These are phyloP conservation scores for Russula olivacea DNA, from an alignment of 768 basidiomycete species.

Conservation along the genomic window DNA sequence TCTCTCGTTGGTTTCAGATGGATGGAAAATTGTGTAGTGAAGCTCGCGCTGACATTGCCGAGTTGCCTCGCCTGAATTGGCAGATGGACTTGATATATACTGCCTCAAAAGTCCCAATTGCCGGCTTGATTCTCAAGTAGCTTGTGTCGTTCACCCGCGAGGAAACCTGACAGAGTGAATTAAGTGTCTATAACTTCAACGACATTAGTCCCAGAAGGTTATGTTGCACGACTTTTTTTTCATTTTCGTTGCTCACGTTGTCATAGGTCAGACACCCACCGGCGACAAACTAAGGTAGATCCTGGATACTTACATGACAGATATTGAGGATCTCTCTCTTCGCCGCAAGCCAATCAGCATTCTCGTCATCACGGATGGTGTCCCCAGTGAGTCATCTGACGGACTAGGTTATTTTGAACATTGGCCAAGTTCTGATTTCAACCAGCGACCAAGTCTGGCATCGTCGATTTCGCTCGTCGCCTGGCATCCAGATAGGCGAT, in stretches of 20 bases:
- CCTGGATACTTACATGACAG: constrained; percentile 35
- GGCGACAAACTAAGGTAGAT: constrained; percentile 37
- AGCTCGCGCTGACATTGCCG: constrained; percentile 37
- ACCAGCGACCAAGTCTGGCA: constrained; percentile 25
- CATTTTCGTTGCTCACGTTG: constrained; percentile 17
- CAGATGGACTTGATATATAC: constrained; percentile 36
- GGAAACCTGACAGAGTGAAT: constrained; percentile 15
- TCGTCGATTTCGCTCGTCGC: constrained; percentile 24
- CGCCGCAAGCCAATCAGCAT: constrained; percentile 34
- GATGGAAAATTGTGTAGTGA: constrained; percentile 37
- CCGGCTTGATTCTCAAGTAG: constrained; percentile 24
- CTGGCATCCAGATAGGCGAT: constrained; percentile 38
- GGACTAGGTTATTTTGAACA: background rate
- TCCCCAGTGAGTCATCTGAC: constrained; percentile 33
- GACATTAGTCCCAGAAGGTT: constrained; percentile 15
- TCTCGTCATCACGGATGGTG: constrained; percentile 38
- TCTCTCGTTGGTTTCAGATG: constrained; percentile 31
- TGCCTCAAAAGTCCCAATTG: constrained; percentile 36
- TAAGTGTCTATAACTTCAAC: constrained; percentile 13
- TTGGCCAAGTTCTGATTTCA: background rate
- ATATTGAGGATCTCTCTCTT: constrained; percentile 26
- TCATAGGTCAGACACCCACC: constrained; percentile 33
- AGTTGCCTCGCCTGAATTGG: constrained; percentile 35
- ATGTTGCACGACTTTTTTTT: too few relatives aligned
- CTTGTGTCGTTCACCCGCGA: constrained; percentile 14